Evolutionary conservation across 208 protist genomes (phyloP).

Genomic region (Angomonas ambiguus): DNA sequence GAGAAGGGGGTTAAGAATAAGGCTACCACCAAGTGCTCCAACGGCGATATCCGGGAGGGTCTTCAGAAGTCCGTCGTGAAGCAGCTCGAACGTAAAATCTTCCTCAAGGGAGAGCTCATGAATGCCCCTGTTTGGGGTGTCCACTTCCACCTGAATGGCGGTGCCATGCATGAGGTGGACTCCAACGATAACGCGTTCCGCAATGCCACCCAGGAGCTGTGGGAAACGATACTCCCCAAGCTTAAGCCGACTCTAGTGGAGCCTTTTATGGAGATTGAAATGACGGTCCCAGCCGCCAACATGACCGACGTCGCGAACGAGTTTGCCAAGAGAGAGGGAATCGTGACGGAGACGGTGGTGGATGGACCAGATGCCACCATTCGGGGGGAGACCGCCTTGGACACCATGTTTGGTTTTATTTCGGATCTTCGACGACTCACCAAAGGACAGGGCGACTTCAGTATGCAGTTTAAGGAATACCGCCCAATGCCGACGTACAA

Average conservation of each 20-base stretch:
- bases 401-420: constrained; percentile 94
- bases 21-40: constrained; percentile 85
- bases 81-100: constrained; percentile 89
- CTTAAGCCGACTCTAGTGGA: constrained; percentile 94
- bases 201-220: constrained; percentile 93
- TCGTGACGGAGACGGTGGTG: constrained; percentile 83
- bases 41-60: constrained; percentile 93
- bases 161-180: constrained; percentile 97
- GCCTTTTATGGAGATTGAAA: constrained; percentile 97
- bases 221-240: constrained; percentile 89
- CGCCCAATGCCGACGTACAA: constrained; percentile 87
- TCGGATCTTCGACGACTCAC: constrained; percentile 88
- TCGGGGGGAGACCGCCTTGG: constrained; percentile 85
- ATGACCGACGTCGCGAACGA: constrained; percentile 87
- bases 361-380: constrained; percentile 82
- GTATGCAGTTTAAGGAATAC: constrained; percentile 92
- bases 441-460: constrained; percentile 91
- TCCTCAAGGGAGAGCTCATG: constrained; percentile 93
- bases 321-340: constrained; percentile 85
- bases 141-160: constrained; percentile 94
- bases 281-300: constrained; percentile 77
- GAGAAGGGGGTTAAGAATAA: constrained; percentile 90
- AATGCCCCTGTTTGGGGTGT: constrained; percentile 95
- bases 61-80: constrained; percentile 92
- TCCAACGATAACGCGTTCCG: constrained; percentile 98